phyloP scores from a whole-genome alignment of 2,329 filamentous ascomycete genomes.

The Exophiala bonariae region DNA sequence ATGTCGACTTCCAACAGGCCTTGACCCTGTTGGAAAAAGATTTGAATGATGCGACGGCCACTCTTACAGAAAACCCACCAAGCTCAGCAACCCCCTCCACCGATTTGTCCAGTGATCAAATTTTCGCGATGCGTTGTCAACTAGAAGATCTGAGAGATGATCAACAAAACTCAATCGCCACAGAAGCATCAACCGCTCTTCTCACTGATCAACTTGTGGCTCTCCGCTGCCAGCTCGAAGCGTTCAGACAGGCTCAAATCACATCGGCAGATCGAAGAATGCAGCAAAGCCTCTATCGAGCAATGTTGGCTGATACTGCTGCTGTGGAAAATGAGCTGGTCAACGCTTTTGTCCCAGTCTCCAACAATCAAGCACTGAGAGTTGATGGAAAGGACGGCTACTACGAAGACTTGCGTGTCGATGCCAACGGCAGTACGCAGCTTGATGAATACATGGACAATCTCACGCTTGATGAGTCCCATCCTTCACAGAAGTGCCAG shows the following conservation, averaged over 20 bases:
- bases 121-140: too few species aligned
- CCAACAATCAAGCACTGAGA: not conserved
- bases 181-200: too few species aligned
- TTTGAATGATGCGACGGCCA: too few species aligned
- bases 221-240: constrained; percentile 5
- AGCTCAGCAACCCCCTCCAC: too few species aligned
- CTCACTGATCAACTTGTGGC: not conserved
- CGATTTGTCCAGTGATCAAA: too few species aligned
- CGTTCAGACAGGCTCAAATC: not conserved
- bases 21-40: too few species aligned
- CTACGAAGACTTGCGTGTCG: constrained; percentile 10
- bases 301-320: constrained; percentile 14
- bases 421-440: constrained; percentile 3
- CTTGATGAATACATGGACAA: constrained; percentile 6
- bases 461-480: constrained; percentile 7
- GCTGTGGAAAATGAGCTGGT: constrained; percentile 7
- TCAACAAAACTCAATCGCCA: too few species aligned
- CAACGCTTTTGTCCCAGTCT: not conserved
- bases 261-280: constrained; percentile 2
- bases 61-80: too few species aligned
- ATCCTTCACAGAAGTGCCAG: constrained; percentile 7
- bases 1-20: too few species aligned
- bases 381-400: constrained; percentile 5
- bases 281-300: constrained; percentile 15
- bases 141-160: too few species aligned